These are phyloP conservation scores for Neoascochyta sp. DNA, from an alignment of 2,329 filamentous ascomycete genomes.

Conservation along the genomic window DNA sequence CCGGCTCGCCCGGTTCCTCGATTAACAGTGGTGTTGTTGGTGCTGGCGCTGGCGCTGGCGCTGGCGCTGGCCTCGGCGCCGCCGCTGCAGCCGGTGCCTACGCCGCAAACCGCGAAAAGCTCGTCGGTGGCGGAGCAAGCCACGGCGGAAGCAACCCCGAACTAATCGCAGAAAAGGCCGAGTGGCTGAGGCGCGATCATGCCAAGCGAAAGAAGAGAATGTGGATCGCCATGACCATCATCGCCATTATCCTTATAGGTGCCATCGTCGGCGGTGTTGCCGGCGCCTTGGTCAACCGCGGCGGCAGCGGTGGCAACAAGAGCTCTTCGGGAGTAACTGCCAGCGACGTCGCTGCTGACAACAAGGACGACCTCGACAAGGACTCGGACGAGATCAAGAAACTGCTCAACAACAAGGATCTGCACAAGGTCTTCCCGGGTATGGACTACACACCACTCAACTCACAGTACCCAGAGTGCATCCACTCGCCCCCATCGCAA, in stretches of 20 bases:
- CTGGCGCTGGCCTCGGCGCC: slow-evolving; percentile 39
- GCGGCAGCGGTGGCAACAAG: slow-evolving; percentile 22
- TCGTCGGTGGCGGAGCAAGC: slow-evolving; percentile 12
- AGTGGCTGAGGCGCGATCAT: slow-evolving; percentile 58
- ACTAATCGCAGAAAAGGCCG: slow-evolving; percentile 58
- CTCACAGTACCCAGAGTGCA: slow-evolving; percentile 81
- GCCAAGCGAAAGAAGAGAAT: slow-evolving; percentile 59
- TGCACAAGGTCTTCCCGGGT: slow-evolving; percentile 92
- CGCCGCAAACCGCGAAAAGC: slow-evolving; percentile 22
- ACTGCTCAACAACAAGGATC: slow-evolving; percentile 72
- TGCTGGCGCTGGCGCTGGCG: slow-evolving; percentile 41
- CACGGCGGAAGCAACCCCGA: slow-evolving; percentile 12
- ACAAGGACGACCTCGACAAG: slow-evolving; percentile 68
- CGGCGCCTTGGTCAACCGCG: slow-evolving; percentile 63
- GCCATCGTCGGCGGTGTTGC: slow-evolving; percentile 71
- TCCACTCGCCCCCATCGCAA: slow-evolving; percentile 74
- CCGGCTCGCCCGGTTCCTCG: slow-evolving; percentile 42
- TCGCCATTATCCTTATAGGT: slow-evolving; percentile 64
- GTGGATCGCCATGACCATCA: slow-evolving; percentile 62
- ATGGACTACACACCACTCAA: slow-evolving; percentile 95
- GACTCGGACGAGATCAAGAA: slow-evolving; percentile 75
- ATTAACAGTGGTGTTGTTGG: slow-evolving; percentile 34
- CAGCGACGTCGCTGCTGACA: slow-evolving; percentile 55
- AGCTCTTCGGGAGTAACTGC: slow-evolving; percentile 22
- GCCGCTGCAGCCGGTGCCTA: slow-evolving; percentile 30